Evolutionary conservation across 306 rosid genomes (phyloP).

Genomic region (Citrullus amarus): DNA sequence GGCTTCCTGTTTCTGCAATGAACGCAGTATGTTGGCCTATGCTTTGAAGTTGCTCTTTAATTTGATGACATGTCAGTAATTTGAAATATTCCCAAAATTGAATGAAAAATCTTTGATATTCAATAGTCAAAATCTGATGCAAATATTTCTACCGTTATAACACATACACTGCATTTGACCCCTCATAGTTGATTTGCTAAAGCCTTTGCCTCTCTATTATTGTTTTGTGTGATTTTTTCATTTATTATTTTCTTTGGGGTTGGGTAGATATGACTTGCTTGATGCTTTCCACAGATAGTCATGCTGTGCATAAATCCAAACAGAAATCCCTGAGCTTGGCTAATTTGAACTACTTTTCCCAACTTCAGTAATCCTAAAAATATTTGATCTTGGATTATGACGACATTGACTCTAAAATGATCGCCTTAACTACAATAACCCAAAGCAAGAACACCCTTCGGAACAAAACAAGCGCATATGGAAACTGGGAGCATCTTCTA

Average conservation of each 20-base stretch:
- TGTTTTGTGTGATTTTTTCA: background rate
- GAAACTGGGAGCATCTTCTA: background rate
- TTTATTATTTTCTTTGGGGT: background rate
- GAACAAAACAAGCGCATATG: background rate
- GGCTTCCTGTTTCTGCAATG: conserved; percentile 99
- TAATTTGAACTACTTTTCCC: background rate
- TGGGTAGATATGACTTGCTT: background rate
- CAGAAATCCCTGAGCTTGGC: background rate
- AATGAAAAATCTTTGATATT: too few species aligned
- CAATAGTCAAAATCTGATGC: background rate
- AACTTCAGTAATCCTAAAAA: background rate
- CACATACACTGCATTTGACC: background rate
- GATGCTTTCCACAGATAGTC: background rate
- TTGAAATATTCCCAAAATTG: background rate
- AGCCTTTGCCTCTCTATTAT: background rate
- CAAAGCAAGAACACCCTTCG: background rate
- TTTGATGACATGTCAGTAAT: background rate
- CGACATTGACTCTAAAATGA: background rate
- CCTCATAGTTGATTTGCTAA: background rate
- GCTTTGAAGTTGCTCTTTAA: background rate
- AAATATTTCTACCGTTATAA: background rate
- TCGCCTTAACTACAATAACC: background rate
- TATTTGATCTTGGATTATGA: background rate
- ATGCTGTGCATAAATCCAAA: background rate
- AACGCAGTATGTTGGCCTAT: conserved; percentile 58